phyloP scores from a whole-genome alignment of 768 basidiomycete genomes.

The Lactarius evosmus region DNA sequence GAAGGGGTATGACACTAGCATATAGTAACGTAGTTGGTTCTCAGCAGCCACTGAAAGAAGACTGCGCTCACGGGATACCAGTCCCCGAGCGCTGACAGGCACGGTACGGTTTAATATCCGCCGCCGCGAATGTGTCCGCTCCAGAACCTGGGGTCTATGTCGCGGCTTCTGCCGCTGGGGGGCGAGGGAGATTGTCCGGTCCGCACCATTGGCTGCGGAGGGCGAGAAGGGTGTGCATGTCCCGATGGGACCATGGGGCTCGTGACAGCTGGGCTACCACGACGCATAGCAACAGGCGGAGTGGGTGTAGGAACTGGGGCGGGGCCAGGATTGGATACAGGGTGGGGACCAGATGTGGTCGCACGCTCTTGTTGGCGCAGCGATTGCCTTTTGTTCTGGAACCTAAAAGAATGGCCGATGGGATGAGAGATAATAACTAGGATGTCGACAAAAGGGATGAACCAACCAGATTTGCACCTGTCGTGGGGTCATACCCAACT shows the following conservation, averaged over 20 bases:
- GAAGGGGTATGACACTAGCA: conserved; percentile 24
- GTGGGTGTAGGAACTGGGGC: conserved; percentile 4
- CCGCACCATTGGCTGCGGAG: conserved; percentile 17
- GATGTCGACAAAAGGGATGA: neutral
- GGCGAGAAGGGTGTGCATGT: conserved; percentile 21
- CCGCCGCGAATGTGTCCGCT: no score
- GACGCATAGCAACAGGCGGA: neutral
- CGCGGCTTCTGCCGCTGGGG: conserved; percentile 18
- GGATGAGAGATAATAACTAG: conserved; percentile 1
- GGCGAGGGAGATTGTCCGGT: conserved; percentile 23
- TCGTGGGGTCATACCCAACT: conserved; percentile 77
- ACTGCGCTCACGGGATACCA: conserved; percentile 16
- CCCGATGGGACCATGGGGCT: conserved; percentile 21
- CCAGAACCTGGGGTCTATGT: no score
- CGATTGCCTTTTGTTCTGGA: conserved; percentile 27
- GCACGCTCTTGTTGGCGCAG: conserved; percentile 23
- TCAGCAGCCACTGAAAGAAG: conserved; percentile 16
- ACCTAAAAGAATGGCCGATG: conserved; percentile 15
- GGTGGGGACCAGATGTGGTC: conserved; percentile 1
- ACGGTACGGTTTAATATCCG: conserved; percentile 25
- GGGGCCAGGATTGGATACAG: neutral
- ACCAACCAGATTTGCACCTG: conserved; percentile 84
- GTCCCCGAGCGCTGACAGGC: conserved; percentile 21
- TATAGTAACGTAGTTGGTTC: conserved; percentile 21
- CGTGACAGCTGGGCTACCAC: conserved; percentile 6